Base-by-base conservation (phyloP, 2,329 filamentous ascomycete species). In the Grosmannia penicillata region DNA sequence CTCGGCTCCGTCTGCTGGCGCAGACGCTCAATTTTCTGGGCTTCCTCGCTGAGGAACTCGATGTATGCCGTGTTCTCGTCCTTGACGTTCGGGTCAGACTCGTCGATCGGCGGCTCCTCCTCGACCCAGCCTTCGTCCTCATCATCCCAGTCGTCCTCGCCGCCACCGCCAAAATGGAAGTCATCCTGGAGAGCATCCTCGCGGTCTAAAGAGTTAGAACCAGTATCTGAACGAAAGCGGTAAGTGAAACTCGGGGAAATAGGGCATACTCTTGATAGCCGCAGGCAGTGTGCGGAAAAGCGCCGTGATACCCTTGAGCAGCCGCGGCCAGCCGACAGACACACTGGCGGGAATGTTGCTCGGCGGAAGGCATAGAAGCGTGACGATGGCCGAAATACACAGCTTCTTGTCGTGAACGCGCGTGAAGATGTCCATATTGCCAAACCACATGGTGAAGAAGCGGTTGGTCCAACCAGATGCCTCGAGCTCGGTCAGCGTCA, bases 391-490 rank as follows among this genome's bases (percentile, higher is more conserved):
- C 15, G 87, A 83, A 50, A 98, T 95, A 45, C 85, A 95, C 21
- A 98, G 69, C 68, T 95, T 98, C 73, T 98, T 98, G 66, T 98
- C 91, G 56, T 98, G 91, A 3, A 98, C 91, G 30, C 91, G 75
- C 37, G 76, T 82, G 63, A 98, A 96, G 52, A 75, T 79, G 45
- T 93, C 82, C 63, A 98, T 98, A 62, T 79, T 93, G 30, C 84
- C 84, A 59, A 98, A 98, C 91, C 91, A 98, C 42, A 93, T 65
- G 60, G 84, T 94, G 67, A 98, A 98, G 65, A 98, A 98, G 55
- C 93, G 93, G 62, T 96, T 96, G 7, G 91, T 96, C 89, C 87
- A 95, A 43, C 76, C 80, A 52, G 93, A 89, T 38, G 70, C 63
- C 62, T 98, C 91, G n/a, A 98, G 71, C 27, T 94, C 76, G 45